Evolutionary conservation across 129 eudicot species (phyloP).

Genomic region (Tagetes patula): DNA sequence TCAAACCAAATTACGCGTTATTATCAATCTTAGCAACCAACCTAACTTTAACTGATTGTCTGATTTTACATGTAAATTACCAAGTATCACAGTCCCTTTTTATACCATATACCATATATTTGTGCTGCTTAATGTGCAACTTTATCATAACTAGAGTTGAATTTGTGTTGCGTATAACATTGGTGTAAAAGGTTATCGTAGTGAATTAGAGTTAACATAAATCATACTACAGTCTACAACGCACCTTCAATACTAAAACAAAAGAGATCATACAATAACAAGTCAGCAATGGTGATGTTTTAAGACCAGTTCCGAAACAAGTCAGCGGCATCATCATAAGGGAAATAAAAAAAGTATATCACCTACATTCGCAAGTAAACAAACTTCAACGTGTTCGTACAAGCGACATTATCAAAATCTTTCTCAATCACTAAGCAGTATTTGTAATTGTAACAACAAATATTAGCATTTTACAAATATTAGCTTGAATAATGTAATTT

Average conservation of each 20-base stretch:
- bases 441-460: neutral
- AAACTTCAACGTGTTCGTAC: neutral
- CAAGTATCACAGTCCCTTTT: neutral
- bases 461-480: too few species aligned
- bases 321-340: neutral
- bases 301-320: neutral
- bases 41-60: neutral
- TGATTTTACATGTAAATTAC: neutral
- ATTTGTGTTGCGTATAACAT: slow-evolving; percentile 2
- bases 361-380: neutral
- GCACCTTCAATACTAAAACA: neutral
- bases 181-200: neutral
- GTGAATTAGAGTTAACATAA: neutral
- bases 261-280: neutral
- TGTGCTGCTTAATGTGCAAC: neutral
- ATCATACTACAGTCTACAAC: neutral
- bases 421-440: neutral
- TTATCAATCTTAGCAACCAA: neutral
- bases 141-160: neutral
- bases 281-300: neutral
- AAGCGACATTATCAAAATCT: neutral
- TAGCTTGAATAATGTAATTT: neutral
- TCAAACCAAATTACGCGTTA: neutral
- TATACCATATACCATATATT: neutral
- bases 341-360: neutral